These are phyloP conservation scores for Paxillus involutus DNA, from an alignment of 768 basidiomycete species.

Conservation along the genomic window DNA sequence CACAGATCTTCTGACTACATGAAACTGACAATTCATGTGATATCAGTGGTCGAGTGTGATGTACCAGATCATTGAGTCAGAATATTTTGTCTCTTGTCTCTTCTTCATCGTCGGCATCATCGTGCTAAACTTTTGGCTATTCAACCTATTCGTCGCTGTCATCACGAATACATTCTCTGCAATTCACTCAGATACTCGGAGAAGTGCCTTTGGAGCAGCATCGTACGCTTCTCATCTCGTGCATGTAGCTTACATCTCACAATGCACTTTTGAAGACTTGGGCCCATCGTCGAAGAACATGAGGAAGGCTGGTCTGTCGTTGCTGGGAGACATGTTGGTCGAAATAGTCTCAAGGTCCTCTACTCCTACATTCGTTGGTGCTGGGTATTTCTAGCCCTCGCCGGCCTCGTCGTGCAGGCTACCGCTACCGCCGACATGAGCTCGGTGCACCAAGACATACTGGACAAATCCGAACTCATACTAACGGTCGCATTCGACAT, in stretches of 20 bases:
- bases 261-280: slow-evolving; percentile 30
- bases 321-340: slow-evolving; percentile 42
- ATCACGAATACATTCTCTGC: slow-evolving; percentile 91
- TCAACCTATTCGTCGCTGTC: slow-evolving; percentile 94
- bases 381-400: slow-evolving; percentile 76
- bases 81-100: slow-evolving; percentile 83
- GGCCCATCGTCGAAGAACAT: slow-evolving; percentile 47
- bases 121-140: slow-evolving; percentile 91
- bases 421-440: slow-evolving; percentile 56
- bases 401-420: slow-evolving; percentile 71
- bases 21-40: background rate
- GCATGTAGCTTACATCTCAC: background rate
- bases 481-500: slow-evolving; percentile 85
- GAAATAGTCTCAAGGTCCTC: slow-evolving; percentile 52
- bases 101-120: slow-evolving; percentile 86
- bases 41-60: slow-evolving; percentile 75
- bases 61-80: slow-evolving; percentile 88
- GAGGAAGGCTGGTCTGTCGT: slow-evolving; percentile 63
- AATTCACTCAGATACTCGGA: slow-evolving; percentile 82
- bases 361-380: slow-evolving; percentile 63
- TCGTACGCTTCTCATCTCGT: slow-evolving; percentile 17
- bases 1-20: slow-evolving; percentile 1
- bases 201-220: slow-evolving; percentile 88
- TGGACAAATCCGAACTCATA: slow-evolving; percentile 68
- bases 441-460: slow-evolving; percentile 41